Conservation (phyloP, 1,284 basidiomycete genomes). For the Termitomyces sp. region DNA sequence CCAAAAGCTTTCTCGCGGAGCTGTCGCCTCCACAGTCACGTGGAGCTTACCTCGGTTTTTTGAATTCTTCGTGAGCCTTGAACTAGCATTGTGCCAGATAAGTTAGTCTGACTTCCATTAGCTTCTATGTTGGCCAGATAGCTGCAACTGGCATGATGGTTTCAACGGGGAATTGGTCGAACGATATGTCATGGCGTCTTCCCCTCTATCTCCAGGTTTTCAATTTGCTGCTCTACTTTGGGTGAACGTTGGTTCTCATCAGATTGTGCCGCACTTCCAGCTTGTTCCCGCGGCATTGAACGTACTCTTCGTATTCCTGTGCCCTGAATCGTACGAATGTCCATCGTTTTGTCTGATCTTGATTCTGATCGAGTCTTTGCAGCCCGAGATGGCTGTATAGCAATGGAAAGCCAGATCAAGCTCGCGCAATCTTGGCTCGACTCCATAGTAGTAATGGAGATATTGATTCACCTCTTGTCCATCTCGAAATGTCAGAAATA, state of each 20-base stretch:
- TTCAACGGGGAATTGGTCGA: slow-evolving; percentile 38
- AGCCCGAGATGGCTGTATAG: slow-evolving; percentile 51
- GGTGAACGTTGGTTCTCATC: not conserved
- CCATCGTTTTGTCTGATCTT: not conserved
- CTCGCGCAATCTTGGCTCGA: slow-evolving; percentile 37
- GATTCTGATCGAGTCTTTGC: slow-evolving; percentile 7
- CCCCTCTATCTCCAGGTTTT: slow-evolving; percentile 44
- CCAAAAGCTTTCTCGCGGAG: slow-evolving; percentile 49
- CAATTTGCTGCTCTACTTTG: not conserved
- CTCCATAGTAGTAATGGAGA: slow-evolving; percentile 45
- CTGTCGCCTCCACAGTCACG: slow-evolving; percentile 45
- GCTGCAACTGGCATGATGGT: slow-evolving; percentile 48
- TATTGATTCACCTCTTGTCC: slow-evolving; percentile 42
- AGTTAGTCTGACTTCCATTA: slow-evolving; percentile 16
- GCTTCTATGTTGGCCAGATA: slow-evolving; percentile 53
- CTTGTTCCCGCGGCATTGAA: slow-evolving; percentile 42
- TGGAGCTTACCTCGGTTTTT: slow-evolving; percentile 46
- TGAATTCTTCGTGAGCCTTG: slow-evolving; percentile 39
- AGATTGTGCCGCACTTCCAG: slow-evolving; percentile 16
- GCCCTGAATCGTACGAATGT: slow-evolving; percentile 40
- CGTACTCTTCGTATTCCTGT: slow-evolving; percentile 38
- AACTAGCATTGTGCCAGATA: not conserved
- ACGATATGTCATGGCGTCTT: slow-evolving; percentile 43
- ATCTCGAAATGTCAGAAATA: slow-evolving; percentile 49
- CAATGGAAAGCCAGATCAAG: slow-evolving; percentile 35